phyloP scores from a whole-genome alignment of 176 grass and related monocot species.

The Puya raimondii region DNA sequence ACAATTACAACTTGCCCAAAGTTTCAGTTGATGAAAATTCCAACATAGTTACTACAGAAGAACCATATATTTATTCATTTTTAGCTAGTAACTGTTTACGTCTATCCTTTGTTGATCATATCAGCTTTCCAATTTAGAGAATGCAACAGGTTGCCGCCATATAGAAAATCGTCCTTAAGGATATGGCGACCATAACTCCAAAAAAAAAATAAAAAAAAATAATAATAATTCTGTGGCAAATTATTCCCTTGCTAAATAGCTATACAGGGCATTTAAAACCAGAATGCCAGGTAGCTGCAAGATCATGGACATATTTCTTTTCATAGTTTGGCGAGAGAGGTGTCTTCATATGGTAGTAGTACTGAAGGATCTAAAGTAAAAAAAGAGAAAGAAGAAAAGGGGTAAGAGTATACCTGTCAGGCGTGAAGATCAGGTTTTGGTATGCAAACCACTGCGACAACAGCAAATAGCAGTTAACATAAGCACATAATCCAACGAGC shows the following conservation, averaged over 20 bases:
- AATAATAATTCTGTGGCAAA: background rate
- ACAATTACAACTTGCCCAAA: background rate
- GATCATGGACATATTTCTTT: background rate
- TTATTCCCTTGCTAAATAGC: background rate
- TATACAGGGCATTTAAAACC: background rate
- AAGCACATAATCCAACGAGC: background rate
- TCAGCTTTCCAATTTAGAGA: background rate
- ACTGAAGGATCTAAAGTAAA: background rate
- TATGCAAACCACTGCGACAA: slow-evolving; percentile 91
- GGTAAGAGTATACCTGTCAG: slow-evolving; percentile 60
- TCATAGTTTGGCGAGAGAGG: background rate
- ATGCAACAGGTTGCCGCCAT: background rate
- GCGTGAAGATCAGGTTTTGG: slow-evolving; percentile 71
- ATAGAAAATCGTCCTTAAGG: too few species aligned
- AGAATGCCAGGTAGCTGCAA: background rate
- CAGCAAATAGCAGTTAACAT: slow-evolving; percentile 17
- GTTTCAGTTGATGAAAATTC: background rate
- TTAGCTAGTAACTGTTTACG: background rate
- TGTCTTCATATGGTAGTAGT: background rate
- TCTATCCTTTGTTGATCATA: background rate
- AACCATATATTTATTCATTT: background rate
- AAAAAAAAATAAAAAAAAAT: background rate
- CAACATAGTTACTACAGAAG: background rate
- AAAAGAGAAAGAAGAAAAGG: background rate
- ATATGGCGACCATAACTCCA: background rate